Conservation (phyloP, 202 grass and related monocot genomes). For the Carex arenaria region DNA sequence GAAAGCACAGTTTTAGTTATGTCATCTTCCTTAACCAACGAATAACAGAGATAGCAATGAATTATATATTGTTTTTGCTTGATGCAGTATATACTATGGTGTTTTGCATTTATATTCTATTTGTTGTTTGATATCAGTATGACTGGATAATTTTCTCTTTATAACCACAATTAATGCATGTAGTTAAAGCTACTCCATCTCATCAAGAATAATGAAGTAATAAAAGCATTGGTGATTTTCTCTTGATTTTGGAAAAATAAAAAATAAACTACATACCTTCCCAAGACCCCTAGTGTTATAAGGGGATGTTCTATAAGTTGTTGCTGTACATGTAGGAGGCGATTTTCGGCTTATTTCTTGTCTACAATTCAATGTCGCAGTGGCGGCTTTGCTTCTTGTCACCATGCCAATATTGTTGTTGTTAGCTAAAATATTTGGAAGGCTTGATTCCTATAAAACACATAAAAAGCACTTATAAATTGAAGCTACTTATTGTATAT, state of each 20-base stretch:
- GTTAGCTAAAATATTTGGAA: conserved; percentile 32
- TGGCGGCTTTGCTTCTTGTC: conserved; percentile 46
- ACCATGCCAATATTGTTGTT: conserved; percentile 7
- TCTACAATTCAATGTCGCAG: conserved; percentile 2
- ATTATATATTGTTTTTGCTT: not conserved
- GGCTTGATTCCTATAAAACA: conserved; percentile 49
- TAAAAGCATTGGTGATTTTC: not conserved
- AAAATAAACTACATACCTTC: not conserved
- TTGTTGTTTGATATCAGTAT: not conserved
- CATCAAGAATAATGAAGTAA: not conserved
- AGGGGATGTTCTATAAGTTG: conserved; percentile 15
- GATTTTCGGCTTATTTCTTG: conserved; percentile 21
- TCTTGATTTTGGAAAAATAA: not conserved
- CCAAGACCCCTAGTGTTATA: conserved; percentile 4
- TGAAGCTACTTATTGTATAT: not conserved
- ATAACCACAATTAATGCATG: not conserved
- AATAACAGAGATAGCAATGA: not conserved
- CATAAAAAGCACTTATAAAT: not conserved
- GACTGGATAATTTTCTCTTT: not conserved
- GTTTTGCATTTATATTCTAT: not conserved
- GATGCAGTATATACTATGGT: not conserved
- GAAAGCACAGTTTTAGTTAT: not conserved
- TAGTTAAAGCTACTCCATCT: not conserved
- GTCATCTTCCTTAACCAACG: not conserved
- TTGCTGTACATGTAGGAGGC: conserved; percentile 9